Conservation (phyloP, 148 eudicot species). For the Limonium bicolor region DNA sequence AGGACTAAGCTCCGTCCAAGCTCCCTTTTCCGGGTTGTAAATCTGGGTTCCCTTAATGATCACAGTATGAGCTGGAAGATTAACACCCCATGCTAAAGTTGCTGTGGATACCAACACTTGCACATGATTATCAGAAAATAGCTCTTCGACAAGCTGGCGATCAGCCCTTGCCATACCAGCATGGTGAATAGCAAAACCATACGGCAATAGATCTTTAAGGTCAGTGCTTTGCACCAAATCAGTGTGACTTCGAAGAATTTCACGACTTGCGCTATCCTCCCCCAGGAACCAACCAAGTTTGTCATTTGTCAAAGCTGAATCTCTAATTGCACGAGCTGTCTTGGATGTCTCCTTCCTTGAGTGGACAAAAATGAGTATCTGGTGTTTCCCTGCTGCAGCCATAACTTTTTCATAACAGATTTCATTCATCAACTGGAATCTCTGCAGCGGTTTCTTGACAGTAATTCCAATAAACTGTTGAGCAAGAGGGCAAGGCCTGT, state of each 20-base stretch:
- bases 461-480: slow-evolving; percentile 65
- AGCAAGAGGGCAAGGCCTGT: slow-evolving; percentile 68
- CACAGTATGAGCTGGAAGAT: slow-evolving; percentile 63
- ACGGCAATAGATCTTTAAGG: slow-evolving; percentile 62
- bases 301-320: slow-evolving; percentile 61
- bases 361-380: slow-evolving; percentile 66
- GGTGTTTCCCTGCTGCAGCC: slow-evolving; percentile 55
- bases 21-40: slow-evolving; percentile 70
- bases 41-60: slow-evolving; percentile 78
- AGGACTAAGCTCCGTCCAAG: slow-evolving; percentile 78
- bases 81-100: slow-evolving; percentile 79
- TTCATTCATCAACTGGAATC: slow-evolving; percentile 77
- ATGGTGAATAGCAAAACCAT: slow-evolving; percentile 68
- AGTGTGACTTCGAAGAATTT: slow-evolving; percentile 44
- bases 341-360: slow-evolving; percentile 73
- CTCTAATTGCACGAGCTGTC: slow-evolving; percentile 73
- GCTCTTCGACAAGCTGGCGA: slow-evolving; percentile 54
- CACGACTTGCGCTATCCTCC: slow-evolving; percentile 74
- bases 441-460: slow-evolving; percentile 62
- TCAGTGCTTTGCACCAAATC: slow-evolving; percentile 58
- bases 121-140: slow-evolving; percentile 51
- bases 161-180: slow-evolving; percentile 72
- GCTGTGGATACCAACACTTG: slow-evolving; percentile 76
- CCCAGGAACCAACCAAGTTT: slow-evolving; percentile 47
- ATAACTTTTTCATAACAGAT: slow-evolving; percentile 69